phyloP scores from a whole-genome alignment of 2,329 filamentous ascomycete species.

The Botrytis fragariae region DNA sequence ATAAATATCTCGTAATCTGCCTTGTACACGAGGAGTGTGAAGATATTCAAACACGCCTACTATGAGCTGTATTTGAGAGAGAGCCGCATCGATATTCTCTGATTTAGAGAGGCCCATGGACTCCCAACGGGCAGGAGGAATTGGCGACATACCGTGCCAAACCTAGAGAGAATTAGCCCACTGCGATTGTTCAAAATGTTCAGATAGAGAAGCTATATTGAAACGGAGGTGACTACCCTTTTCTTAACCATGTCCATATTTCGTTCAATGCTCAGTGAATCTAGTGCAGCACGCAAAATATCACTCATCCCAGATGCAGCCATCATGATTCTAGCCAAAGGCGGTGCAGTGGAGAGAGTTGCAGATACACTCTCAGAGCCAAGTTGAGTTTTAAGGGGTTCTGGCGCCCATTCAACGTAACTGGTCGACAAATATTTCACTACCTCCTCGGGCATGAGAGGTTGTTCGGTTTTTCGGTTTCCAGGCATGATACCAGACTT shows the following conservation, averaged over 20 bases:
- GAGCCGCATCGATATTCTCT: background rate
- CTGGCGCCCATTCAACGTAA: background rate
- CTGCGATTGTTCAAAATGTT: background rate
- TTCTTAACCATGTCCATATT: background rate
- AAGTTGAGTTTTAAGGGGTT: background rate
- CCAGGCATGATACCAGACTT: background rate
- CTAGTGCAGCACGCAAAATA: background rate
- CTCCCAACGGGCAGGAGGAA: background rate
- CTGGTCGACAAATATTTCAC: background rate
- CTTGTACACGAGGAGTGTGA: background rate
- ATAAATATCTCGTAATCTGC: background rate
- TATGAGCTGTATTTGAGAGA: background rate
- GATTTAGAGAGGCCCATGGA: background rate
- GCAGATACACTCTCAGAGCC: background rate
- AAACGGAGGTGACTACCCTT: background rate
- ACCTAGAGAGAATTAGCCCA: background rate
- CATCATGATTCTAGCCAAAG: background rate
- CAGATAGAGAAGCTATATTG: background rate
- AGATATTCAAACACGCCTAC: background rate
- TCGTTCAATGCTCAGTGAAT: background rate
- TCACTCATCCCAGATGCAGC: background rate
- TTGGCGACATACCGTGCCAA: background rate
- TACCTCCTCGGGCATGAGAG: background rate
- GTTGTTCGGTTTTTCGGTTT: background rate
- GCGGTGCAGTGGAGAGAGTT: background rate